Percentiles rank a stretch among this genome's conserved stretches.
Evolutionary conservation across 2,329 filamentous ascomycete species (phyloP).

Genomic region (Nothophoma quercina): DNA sequence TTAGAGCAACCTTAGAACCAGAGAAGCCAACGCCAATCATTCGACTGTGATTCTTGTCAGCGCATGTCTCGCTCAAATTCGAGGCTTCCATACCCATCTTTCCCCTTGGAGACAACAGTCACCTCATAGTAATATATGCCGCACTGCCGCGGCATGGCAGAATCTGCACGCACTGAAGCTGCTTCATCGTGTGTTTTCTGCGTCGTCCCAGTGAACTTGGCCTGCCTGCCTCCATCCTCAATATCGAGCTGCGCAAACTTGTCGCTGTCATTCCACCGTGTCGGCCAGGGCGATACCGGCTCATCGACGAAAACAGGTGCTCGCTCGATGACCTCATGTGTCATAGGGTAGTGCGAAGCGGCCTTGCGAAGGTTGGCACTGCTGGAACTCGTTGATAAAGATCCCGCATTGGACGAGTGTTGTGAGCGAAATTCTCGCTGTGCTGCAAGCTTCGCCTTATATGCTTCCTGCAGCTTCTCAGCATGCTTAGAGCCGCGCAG

Average conservation of each 20-base stretch:
- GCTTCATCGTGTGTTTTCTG: constrained; percentile 74
- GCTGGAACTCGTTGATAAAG: constrained; percentile 64
- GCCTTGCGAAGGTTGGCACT: constrained; percentile 67
- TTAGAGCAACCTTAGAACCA: constrained; percentile 64
- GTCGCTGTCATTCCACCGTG: constrained; percentile 82
- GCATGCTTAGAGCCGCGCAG: constrained; percentile 80
- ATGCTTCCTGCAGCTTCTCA: constrained; percentile 73
- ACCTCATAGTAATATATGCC: constrained; percentile 95
- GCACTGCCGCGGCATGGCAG: constrained; percentile 86
- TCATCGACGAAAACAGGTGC: constrained; percentile 67
- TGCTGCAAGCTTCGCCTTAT: constrained; percentile 65
- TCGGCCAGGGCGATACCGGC: constrained; percentile 75
- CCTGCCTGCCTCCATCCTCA: constrained; percentile 74
- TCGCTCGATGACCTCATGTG: constrained; percentile 85
- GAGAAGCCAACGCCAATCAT: constrained; percentile 68
- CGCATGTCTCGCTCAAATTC: neutral
- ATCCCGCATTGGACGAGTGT: constrained; percentile 55
- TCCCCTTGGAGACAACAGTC: constrained; percentile 69
- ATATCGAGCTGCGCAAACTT: constrained; percentile 78
- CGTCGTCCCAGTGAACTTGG: constrained; percentile 64
- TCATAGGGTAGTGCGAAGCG: constrained; percentile 76
- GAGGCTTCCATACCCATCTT: constrained; percentile 66
- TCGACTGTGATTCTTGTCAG: constrained; percentile 42
- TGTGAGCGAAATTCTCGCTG: constrained; percentile 54
- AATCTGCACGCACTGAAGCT: constrained; percentile 80